Percentiles rank a stretch among this genome's conserved stretches.
Conservation (phyloP, 805 yeast species). For the Schwanniomyces polymorphus region DNA sequence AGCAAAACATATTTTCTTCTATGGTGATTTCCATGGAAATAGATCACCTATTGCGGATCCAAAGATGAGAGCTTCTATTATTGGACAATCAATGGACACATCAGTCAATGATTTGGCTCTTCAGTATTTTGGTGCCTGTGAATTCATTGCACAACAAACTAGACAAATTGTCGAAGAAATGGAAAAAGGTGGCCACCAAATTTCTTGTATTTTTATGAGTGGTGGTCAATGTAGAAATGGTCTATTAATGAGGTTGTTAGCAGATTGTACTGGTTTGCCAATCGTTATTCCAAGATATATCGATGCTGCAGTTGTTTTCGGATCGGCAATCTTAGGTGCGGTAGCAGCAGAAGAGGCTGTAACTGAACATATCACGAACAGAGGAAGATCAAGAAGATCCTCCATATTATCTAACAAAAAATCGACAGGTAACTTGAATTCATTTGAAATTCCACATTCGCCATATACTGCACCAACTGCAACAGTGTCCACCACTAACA, state of each 20-base stretch:
- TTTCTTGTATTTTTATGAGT: conserved; percentile 78
- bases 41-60: conserved; percentile 98
- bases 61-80: conserved; percentile 84
- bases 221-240: conserved; percentile 98
- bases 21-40: conserved; percentile 96
- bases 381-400: conserved; percentile 37
- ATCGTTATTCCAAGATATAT: conserved; percentile 91
- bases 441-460: conserved; percentile 43
- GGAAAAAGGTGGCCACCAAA: conserved; percentile 75
- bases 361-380: conserved; percentile 29
- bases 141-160: conserved; percentile 96
- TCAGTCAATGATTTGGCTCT: conserved; percentile 83
- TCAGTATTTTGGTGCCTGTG: conserved; percentile 90
- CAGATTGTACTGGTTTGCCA: conserved; percentile 91
- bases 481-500: conserved; percentile 65
- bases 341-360: conserved; percentile 77
- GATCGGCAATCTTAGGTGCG: conserved; percentile 93
- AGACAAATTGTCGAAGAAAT: conserved; percentile 89
- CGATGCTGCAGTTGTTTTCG: conserved; percentile 96
- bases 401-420: conserved; percentile 27
- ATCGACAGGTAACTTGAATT: conserved; percentile 30
- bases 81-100: conserved; percentile 90
- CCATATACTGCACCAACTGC: conserved; percentile 83
- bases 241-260: conserved; percentile 81
- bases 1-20: conserved; percentile 84